Evolutionary conservation across 331 rosid genomes (phyloP), one percentile per base, ranked within the genome.

Genomic region (Pyrus hybrid): DNA sequence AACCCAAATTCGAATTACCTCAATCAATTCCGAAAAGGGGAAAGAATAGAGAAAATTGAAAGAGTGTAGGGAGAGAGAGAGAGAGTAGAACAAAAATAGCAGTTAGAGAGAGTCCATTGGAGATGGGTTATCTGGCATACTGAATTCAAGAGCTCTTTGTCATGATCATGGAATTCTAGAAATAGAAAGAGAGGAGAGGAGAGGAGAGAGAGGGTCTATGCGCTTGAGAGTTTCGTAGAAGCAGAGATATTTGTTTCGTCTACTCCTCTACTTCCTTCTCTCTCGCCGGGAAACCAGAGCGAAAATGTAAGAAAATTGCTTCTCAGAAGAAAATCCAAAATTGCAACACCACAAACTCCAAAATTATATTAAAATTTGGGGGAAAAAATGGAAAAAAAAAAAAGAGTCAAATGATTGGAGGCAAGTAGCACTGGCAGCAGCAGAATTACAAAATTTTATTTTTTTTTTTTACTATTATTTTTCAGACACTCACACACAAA

Each of bases 201-300:
- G 28, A 12, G 63, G 26, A 26, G 67, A 25, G 76, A 13, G 67
- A 5, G 87, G 17, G 45, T 30, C 13, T 9, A 7, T n/a, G 64
- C 21, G 28, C 10, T 7, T 21, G 77, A 78, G 88, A 76, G 86
- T 93, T 89, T 78, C 96, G 97, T 91, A 86, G 92, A 93, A 88
- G 97, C 88, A 80, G 96, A 91, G 96, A 86, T 81, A 83, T 84
- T 71, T 73, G 62, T 89, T 91, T 77, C 93, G 83, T 91, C 60
- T 78, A 91, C 96, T 89, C 91, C 80, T 89, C 90, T 76, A 88
- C 92, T 88, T 91, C 97, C 93, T 84, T 72, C 80, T 66, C 83
- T 67, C 63, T 71, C 96, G 92, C 97, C 93, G 88, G 79, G 75
- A 89, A 91, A 87, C 83, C 82, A 82, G 88, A 84, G 66, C 26